Evolutionary conservation across 2,329 filamentous ascomycete species (phyloP).

Genomic region (Fusarium clavum): DNA sequence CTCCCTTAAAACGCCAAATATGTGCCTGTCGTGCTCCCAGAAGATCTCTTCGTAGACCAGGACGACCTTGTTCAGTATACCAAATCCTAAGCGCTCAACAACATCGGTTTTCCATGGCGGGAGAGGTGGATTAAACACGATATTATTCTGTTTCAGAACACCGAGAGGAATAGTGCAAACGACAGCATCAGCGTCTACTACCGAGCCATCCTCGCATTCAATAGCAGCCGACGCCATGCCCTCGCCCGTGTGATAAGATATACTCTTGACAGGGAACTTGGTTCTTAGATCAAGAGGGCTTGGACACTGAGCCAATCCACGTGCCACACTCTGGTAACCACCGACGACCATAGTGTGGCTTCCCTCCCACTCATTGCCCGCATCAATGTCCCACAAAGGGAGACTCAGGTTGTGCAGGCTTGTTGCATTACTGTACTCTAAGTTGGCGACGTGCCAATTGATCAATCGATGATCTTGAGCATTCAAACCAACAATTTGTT

Average conservation of each 20-base stretch:
- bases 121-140: conserved; percentile 91
- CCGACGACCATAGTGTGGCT: conserved; percentile 93
- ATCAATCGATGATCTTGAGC: conserved; percentile 89
- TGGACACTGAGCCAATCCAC: conserved; percentile 83
- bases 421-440: conserved; percentile 96
- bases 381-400: conserved; percentile 94
- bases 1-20: conserved; percentile 90
- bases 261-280: conserved; percentile 76
- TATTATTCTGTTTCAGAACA: conserved; percentile 83
- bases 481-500: conserved; percentile 81
- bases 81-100: conserved; percentile 88
- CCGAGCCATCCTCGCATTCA: conserved; percentile 81
- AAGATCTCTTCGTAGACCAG: conserved; percentile 90
- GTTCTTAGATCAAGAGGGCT: conserved; percentile 81
- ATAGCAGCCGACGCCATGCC: conserved; percentile 66
- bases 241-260: conserved; percentile 70
- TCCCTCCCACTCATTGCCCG: conserved; percentile 97
- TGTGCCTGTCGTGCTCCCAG: conserved; percentile 90
- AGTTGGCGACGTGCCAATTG: conserved; percentile 98
- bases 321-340: conserved; percentile 93
- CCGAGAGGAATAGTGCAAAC: conserved; percentile 91
- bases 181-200: conserved; percentile 87
- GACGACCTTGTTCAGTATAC: conserved; percentile 94
- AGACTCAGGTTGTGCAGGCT: conserved; percentile 90
- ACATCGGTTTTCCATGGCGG: conserved; percentile 86